Base-by-base conservation (phyloP, 202 grass and related monocot species). In the Brachypodium distachyon region DNA sequence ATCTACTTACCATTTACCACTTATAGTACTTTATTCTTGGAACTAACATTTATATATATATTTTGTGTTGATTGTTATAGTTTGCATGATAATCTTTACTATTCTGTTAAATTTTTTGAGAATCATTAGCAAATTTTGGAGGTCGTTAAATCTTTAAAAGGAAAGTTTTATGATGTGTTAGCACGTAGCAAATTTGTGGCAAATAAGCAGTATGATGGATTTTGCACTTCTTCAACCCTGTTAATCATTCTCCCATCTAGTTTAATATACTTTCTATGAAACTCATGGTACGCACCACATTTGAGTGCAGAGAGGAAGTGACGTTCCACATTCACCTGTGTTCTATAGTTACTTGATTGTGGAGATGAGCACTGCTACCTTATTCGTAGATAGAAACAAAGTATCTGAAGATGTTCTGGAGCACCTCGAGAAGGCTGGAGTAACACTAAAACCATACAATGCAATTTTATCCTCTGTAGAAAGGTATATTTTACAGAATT, bases 301-400 rank as follows among this genome's bases (percentile, higher is more conserved):
- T 69, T 34, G 63, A 77, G 82, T 94, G 84, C 82, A 97, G 94
- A 94, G 94, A 84, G 94, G 94, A 82, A 92, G 67, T 84, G 94
- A 97, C 78, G 79, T 92, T 73, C 91, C 94, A 53, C 61, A 97
- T 72, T 97, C 94, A 75, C 94, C 94, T 84, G 91, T 97, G 49
- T 97, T 94, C 81, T 97, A 97, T 84, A 82, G 88, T 58, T 94
- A 97, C 85, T 77, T 97, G 43, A 73, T 88, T 80, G 89, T 97
- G 52, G 94, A 92, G 72, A 65, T 78, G 73, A 79, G 32, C 47
- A 38, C 66, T 60, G 89, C 89, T 73, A 86, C 87, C 61, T 85
- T 97, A 67, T 97, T 97, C 88, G 80, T 97, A 61, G 94, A 97
- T 84, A 84, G 40, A 50, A 88, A 56, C 36, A 97, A 97, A 77